Evolutionary conservation across 1,284 basidiomycete species (phyloP).

Genomic region (Taiwanofungus camphoratus): DNA sequence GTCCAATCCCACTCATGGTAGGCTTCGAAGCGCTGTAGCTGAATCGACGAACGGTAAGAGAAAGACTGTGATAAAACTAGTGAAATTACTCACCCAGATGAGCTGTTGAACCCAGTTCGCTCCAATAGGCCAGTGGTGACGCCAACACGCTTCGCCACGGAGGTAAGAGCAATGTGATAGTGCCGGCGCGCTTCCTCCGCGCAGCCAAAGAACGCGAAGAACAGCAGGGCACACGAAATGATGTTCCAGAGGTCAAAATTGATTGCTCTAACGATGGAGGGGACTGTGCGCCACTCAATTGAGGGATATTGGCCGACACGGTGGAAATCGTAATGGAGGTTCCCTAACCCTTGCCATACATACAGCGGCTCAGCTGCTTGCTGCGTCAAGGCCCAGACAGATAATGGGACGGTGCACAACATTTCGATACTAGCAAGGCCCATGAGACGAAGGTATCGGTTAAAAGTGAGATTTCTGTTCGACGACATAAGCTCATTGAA

Average conservation of each 20-base stretch:
- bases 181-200: conserved; percentile 59
- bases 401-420: conserved; percentile 34
- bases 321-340: conserved; percentile 32
- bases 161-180: conserved; percentile 42
- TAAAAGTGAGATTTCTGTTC: conserved; percentile 33
- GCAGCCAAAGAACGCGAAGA: conserved; percentile 66
- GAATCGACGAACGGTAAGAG: not conserved
- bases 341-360: conserved; percentile 31
- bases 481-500: conserved; percentile 28
- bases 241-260: conserved; percentile 19
- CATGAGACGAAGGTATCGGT: conserved; percentile 52
- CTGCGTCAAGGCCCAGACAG: conserved; percentile 27
- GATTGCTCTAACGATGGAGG: conserved; percentile 10
- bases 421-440: conserved; percentile 42
- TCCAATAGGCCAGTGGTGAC: conserved; percentile 7
- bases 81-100: conserved; percentile 18
- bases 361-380: conserved; percentile 22
- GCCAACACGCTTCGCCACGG: conserved; percentile 38
- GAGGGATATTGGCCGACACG: conserved; percentile 27
- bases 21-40: conserved; percentile 20
- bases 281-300: conserved; percentile 24
- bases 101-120: conserved; percentile 1
- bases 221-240: conserved; percentile 32
- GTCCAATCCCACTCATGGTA: conserved; percentile 17
- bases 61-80: conserved; percentile 1